Evolutionary conservation across 805 yeast genomes (phyloP).

Genomic region (Blastobotrys terrestris): DNA sequence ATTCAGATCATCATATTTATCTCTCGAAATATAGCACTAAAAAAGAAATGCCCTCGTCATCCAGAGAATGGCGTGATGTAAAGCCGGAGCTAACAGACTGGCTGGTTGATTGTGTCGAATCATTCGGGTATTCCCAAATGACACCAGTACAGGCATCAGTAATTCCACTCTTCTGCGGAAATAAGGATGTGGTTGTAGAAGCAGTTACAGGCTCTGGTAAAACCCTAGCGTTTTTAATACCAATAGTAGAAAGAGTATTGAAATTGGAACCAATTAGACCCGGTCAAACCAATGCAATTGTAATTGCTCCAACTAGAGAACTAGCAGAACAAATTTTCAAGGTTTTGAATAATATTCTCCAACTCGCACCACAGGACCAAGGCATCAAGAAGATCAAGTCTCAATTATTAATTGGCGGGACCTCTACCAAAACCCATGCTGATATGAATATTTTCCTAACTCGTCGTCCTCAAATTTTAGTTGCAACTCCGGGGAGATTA

Average conservation of each 20-base stretch:
- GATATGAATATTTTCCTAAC: constrained; percentile 57
- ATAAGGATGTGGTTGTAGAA: constrained; percentile 94
- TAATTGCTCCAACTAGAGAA: constrained; percentile 66
- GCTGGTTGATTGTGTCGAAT: constrained; percentile 62
- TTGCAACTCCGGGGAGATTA: constrained; percentile 91
- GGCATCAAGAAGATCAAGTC: constrained; percentile 16
- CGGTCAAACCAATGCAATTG: constrained; percentile 66
- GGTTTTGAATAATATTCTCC: constrained; percentile 57
- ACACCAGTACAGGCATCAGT: constrained; percentile 97
- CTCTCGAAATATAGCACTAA: too few relatives aligned
- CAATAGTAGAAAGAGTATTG: constrained; percentile 64
- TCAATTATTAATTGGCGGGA: constrained; percentile 38
- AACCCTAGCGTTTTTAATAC: constrained; percentile 83
- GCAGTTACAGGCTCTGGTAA: constrained; percentile 99
- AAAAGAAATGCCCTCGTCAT: constrained; percentile 17
- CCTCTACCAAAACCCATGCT: constrained; percentile 41
- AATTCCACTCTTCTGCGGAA: constrained; percentile 73
- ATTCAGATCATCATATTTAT: background rate
- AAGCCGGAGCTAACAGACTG: constrained; percentile 55
- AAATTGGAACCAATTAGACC: constrained; percentile 27
- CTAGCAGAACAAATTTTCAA: constrained; percentile 48
- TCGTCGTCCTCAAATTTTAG: constrained; percentile 61
- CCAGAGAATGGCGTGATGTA: constrained; percentile 59
- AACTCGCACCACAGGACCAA: constrained; percentile 28
- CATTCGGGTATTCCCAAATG: constrained; percentile 73